A percentile compares a stretch with the other conserved stretches of the same genome.
These are phyloP conservation scores for Tuber aestivum DNA, from an alignment of 495 filamentous ascomycete species.

Conservation along the genomic window DNA sequence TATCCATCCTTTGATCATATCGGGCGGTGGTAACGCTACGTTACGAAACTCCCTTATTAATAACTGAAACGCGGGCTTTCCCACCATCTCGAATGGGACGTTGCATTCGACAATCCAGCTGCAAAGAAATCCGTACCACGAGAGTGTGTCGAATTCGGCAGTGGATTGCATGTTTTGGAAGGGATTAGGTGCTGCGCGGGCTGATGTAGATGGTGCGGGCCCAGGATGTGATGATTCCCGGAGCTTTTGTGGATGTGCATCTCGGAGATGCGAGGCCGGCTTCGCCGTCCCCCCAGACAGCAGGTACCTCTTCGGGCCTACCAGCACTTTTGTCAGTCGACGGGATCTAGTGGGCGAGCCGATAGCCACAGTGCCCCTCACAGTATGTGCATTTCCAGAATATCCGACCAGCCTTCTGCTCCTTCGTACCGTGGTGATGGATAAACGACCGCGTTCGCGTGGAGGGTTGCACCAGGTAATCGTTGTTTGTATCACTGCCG, in stretches of 20 bases:
- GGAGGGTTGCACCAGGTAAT: background rate
- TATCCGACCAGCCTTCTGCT: background rate
- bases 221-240: background rate
- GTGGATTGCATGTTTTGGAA: background rate
- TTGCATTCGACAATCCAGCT: conserved; percentile 5
- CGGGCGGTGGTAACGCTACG: background rate
- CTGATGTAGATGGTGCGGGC: background rate
- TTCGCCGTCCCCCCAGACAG: background rate
- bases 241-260: background rate
- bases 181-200: background rate
- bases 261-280: background rate
- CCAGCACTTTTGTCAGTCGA: background rate
- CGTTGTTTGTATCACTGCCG: background rate
- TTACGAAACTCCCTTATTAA: background rate
- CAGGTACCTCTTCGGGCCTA: conserved; percentile 3
- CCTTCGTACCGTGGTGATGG: background rate
- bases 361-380: background rate
- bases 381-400: conserved; percentile 4
- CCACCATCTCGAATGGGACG: conserved; percentile 1
- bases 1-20: conserved; percentile 1
- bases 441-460: background rate
- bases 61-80: background rate
- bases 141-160: conserved; percentile 2
- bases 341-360: background rate
- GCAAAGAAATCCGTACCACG: conserved; percentile 1